A percentile compares a stretch with the other conserved stretches of the same genome.
These are phyloP conservation scores for Trichoderma parareesei DNA, from an alignment of 495 filamentous ascomycete genomes.

Conservation along the genomic window DNA sequence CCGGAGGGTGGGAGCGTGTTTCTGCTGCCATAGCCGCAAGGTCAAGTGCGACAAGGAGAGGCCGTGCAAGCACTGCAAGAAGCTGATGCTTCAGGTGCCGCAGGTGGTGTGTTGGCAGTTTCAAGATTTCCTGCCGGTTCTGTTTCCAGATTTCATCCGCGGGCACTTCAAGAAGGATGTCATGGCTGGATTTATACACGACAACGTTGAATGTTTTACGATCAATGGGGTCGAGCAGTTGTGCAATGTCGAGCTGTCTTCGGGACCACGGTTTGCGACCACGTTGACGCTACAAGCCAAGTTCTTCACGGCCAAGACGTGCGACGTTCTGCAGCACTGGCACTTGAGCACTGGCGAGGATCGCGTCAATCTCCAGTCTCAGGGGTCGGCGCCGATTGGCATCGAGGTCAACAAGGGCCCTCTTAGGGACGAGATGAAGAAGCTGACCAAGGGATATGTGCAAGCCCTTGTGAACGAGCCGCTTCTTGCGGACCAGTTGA, in stretches of 20 bases:
- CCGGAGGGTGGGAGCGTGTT: conserved; percentile 39
- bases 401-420: conserved; percentile 27
- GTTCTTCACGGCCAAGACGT: conserved; percentile 37
- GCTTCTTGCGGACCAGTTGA: conserved; percentile 35
- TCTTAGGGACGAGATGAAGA: conserved; percentile 32
- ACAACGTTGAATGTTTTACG: conserved; percentile 33
- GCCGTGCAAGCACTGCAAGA: conserved; percentile 40
- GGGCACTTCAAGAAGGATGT: conserved; percentile 36
- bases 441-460: conserved; percentile 33
- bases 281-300: conserved; percentile 33
- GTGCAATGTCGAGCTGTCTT: conserved; percentile 33
- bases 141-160: conserved; percentile 43
- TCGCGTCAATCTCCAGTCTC: conserved; percentile 27
- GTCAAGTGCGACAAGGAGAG: conserved; percentile 38
- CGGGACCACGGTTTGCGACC: conserved; percentile 30
- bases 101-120: conserved; percentile 41
- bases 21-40: conserved; percentile 42
- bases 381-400: conserved; percentile 36
- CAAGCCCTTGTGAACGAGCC: conserved; percentile 33
- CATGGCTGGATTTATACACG: conserved; percentile 33
- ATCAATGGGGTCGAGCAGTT: conserved; percentile 26
- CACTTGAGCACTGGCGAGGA: conserved; percentile 26
- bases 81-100: conserved; percentile 33
- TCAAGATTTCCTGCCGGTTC: conserved; percentile 33
- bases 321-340: conserved; percentile 39